Percentiles rank a stretch among this genome's conserved stretches.
These are phyloP conservation scores for Podospora anserina DNA, from an alignment of 495 filamentous ascomycete genomes.

Conservation along the genomic window DNA sequence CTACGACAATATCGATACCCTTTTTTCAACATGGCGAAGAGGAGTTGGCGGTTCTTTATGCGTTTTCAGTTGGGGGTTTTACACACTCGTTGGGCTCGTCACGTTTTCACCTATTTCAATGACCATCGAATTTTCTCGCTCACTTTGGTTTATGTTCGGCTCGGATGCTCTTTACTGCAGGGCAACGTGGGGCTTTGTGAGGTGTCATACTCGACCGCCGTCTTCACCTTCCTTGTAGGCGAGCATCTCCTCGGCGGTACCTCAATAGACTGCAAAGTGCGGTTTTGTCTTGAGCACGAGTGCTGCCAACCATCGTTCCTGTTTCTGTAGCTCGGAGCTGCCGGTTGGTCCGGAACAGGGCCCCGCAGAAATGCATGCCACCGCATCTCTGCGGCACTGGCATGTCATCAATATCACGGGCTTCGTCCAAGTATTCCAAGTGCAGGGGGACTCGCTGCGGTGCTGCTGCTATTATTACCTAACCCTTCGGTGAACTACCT, in stretches of 20 bases:
- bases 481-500: neutral
- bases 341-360: neutral
- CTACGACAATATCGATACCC: neutral
- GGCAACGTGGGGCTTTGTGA: neutral
- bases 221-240: neutral
- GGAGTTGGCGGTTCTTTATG: neutral
- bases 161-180: neutral
- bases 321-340: neutral
- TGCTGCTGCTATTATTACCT: neutral
- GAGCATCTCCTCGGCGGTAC: neutral
- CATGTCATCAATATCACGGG: neutral
- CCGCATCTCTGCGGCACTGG: neutral
- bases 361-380: neutral
- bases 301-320: neutral
- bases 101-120: neutral
- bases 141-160: neutral
- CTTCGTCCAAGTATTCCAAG: neutral
- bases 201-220: neutral
- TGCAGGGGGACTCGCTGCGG: neutral
- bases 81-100: neutral
- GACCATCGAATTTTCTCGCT: neutral
- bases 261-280: neutral
- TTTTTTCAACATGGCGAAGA: neutral
- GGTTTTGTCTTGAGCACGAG: neutral
- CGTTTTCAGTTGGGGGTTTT: neutral